Evolutionary conservation across 257 asterid genomes (phyloP), one percentile per base, ranked within the genome.

Genomic region (Cordia subcordata): DNA sequence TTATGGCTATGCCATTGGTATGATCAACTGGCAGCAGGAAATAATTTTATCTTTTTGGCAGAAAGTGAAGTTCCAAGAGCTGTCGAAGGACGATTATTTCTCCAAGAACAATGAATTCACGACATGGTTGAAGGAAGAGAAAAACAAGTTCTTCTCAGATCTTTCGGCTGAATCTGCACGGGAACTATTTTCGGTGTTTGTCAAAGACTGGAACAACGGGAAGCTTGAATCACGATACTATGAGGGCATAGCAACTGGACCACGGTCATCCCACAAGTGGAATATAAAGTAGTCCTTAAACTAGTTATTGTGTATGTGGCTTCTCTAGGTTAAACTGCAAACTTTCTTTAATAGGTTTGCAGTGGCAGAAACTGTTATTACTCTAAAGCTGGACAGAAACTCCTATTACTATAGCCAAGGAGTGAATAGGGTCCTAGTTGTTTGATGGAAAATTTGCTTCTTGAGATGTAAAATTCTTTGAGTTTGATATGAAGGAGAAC

Each of bases 101-200:
- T 78, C 91, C 53, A 92, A 82, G 87, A 92, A 81, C 73, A 86
- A 84, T 35, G 99, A 92, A 64, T 92, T 92, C 64, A 77, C 99
- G 3, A 75, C 72, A 58, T 92, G 99, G 99, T 91, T 92, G 16
- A 92, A 86, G 63, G 85, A 86, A 55, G 94, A 86, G 85, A 88
- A 63, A 57, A 67, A 71, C 0, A 19, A 65, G 51, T 92, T 79
- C 67, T 88, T 92, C 78, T 72, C 85, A 10, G 97, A 88, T 72
- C 91, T 92, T 55, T 88, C 96, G 0, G 84, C 97, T 1, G 94
- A 80, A 64, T 49, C 82, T 42, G 86, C 99, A 42, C 79, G 86
- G 42, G 65, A 72, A 16, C 75, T 88, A 44, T 88, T 86, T 55
- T 64, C 82, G 8, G 75, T 77, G 44, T 93, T 88, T 59, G 95